Base-by-base conservation (phyloP, 2,329 filamentous ascomycete genomes). In the Fusarium napiforme region DNA sequence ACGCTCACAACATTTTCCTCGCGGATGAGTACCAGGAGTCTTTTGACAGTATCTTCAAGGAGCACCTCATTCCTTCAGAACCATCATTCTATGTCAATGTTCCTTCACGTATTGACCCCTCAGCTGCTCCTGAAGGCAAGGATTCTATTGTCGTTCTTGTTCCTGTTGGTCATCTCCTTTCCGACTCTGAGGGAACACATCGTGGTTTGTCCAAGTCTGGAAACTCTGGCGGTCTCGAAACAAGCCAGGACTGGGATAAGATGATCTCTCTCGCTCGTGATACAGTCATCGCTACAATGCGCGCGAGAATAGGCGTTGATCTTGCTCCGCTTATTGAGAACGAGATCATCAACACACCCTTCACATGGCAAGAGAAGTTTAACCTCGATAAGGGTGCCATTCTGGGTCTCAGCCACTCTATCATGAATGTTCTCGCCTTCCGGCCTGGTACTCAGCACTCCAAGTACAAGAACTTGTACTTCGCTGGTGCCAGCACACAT, bases 1-100 rank as follows among this genome's bases (percentile, higher is more conserved):
- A 87, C 23, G 88, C 90, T 1, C 93, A 95, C 82, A 95, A 94
- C 79, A 93, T 94, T 76, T 95, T 95, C 83, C 87, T 94, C 11
- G 92, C 92, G 5, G 90, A 93, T 74, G 86, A 92, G 72, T 95
- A 93, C 79, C 86, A 86, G 57, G 90, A 92, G 75, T 91, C 88
- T n/a, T 94, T 94, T 77, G 92, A 94, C 80, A 87, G 88, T 66
- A 94, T 94, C 67, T 94, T 95, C 85, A 89, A 92, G 72, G 83
- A 88, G 36, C 90, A 93, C 67, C 82, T 86, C 6, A 89, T 94
- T 14, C 93, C 93, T 3, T 80, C 86, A 4, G 86, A 93, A 66
- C 92, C 92, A 0, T 92, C 89, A 63, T 95, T 94, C 84, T 94
- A 94, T 81, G 88, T 94, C 81, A 93, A 94, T 78, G 92, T 94